Conservation (phyloP, 169 alveolate species). For the Plasmodium relictum region DNA sequence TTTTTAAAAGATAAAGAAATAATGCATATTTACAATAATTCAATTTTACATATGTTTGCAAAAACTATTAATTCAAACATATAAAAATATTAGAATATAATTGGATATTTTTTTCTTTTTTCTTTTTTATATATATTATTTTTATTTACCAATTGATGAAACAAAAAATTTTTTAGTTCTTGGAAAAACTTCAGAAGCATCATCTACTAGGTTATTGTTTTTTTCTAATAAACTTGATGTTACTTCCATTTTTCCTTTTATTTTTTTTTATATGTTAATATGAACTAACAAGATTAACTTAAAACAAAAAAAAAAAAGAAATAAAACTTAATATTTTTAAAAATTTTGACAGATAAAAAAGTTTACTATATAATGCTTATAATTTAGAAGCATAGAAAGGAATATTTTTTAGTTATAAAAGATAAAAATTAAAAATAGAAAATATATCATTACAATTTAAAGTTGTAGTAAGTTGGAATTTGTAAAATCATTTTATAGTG, state of each 20-base stretch:
- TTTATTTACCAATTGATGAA: conserved; percentile 58
- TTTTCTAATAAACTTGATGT: conserved; percentile 51
- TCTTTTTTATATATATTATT: background rate
- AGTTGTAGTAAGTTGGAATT: too few species aligned
- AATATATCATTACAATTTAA: too few species aligned
- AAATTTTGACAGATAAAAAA: background rate
- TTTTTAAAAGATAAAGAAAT: too few species aligned
- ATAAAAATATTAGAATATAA: background rate
- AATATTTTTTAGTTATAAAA: background rate
- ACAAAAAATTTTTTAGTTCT: conserved; percentile 34
- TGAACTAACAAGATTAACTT: background rate
- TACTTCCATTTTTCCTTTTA: conserved; percentile 46
- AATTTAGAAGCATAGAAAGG: background rate
- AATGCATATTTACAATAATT: too few species aligned
- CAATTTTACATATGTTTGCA: too few species aligned
- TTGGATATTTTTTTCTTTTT: background rate
- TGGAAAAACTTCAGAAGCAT: conserved; percentile 52
- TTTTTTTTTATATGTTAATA: background rate
- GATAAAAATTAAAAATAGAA: too few species aligned
- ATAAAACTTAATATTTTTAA: background rate
- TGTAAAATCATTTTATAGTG: too few species aligned
- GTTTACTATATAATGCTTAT: background rate
- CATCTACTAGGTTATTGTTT: conserved; percentile 19
- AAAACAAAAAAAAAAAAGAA: background rate
- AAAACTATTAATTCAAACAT: background rate